Conservation (phyloP, 768 basidiomycete genomes). For the Coprinopsis sp. region DNA sequence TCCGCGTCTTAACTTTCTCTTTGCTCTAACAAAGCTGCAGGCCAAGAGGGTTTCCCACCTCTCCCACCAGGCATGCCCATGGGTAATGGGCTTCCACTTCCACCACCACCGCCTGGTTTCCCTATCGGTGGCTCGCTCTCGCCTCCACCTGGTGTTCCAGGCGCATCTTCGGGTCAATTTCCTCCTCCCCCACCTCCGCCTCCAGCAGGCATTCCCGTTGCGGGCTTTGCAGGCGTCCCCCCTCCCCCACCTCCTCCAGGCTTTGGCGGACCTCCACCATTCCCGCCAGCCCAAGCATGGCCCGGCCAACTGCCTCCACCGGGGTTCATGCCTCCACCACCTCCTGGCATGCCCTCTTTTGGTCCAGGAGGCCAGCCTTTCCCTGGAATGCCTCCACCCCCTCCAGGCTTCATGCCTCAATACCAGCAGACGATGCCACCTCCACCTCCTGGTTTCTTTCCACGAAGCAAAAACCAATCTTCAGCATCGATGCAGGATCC, state of each 20-base stretch:
- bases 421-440: constrained; percentile 11
- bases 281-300: no score
- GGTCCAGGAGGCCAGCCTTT: not conserved
- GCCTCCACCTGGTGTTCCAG: constrained; percentile 17
- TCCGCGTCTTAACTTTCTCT: no score
- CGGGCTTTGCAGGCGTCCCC: constrained; percentile 18
- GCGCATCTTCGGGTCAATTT: constrained; percentile 7
- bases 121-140: constrained; percentile 23
- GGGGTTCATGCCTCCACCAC: not conserved
- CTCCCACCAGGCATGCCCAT: constrained; percentile 25
- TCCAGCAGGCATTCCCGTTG: constrained; percentile 7
- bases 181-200: constrained; percentile 16
- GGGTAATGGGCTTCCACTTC: constrained; percentile 20
- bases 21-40: no score
- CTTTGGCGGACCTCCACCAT: no score
- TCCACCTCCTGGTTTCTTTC: constrained; percentile 44
- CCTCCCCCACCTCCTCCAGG: constrained; percentile 20
- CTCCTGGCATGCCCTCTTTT: not conserved
- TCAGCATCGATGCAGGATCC: constrained; percentile 66
- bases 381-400: constrained; percentile 7
- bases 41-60: no score
- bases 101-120: constrained; percentile 24
- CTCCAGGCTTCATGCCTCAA: not conserved
- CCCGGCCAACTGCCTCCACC: no score
- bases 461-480: constrained; percentile 48